These are phyloP conservation scores for Phylloporus arenicola DNA, from an alignment of 768 basidiomycete genomes.

Conservation along the genomic window DNA sequence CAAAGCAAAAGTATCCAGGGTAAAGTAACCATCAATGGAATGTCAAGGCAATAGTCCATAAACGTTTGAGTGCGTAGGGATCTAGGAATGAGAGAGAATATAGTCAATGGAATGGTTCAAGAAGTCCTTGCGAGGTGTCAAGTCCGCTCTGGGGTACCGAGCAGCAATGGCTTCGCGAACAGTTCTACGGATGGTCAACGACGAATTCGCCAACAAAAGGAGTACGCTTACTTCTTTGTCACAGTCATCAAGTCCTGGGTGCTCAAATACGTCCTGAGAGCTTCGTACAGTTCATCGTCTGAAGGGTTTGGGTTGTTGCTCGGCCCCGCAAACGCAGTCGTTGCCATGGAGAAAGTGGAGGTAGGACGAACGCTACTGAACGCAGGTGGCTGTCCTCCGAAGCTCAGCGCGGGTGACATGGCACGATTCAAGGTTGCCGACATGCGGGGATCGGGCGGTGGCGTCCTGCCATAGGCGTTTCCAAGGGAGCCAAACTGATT, in stretches of 20 bases:
- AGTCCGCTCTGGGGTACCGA: slow-evolving; percentile 64
- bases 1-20: slow-evolving; percentile 4
- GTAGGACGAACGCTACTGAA: slow-evolving; percentile 37
- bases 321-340: slow-evolving; percentile 46
- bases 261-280: slow-evolving; percentile 52
- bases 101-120: slow-evolving; percentile 64
- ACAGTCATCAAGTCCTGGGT: slow-evolving; percentile 70
- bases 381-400: slow-evolving; percentile 27
- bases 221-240: slow-evolving; percentile 51
- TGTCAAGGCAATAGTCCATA: slow-evolving; percentile 3
- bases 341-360: slow-evolving; percentile 60
- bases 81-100: slow-evolving; percentile 53
- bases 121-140: slow-evolving; percentile 52
- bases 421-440: slow-evolving; percentile 37
- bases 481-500: slow-evolving; percentile 28
- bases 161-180: slow-evolving; percentile 58
- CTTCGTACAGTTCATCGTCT: slow-evolving; percentile 55
- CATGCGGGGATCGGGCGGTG: slow-evolving; percentile 43
- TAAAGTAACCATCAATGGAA: neutral
- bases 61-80: slow-evolving; percentile 1
- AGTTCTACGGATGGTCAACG: slow-evolving; percentile 36
- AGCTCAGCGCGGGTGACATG: slow-evolving; percentile 29
- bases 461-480: slow-evolving; percentile 3
- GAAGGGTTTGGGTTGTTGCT: slow-evolving; percentile 51
- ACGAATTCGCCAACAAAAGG: neutral